Conservation (phyloP, 345 rosid species). For the Euphorbia tirucalli region DNA sequence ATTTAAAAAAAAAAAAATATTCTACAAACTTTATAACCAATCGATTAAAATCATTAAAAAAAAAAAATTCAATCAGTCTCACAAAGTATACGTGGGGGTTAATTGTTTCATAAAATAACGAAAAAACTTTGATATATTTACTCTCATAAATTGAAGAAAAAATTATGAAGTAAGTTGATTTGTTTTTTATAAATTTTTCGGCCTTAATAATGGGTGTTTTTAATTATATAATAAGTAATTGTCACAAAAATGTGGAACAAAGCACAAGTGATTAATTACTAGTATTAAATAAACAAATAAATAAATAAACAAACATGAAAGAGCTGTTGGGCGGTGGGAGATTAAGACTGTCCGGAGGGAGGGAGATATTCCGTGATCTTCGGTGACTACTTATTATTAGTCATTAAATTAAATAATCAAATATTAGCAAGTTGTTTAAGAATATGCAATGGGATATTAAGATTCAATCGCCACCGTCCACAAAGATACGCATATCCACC, state of each 20-base stretch:
- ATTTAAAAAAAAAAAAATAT: too few relatives aligned
- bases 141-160: too few relatives aligned
- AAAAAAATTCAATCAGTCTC: too few relatives aligned
- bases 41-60: too few relatives aligned
- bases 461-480: conserved; percentile 34
- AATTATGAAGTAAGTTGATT: too few relatives aligned
- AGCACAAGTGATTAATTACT: not conserved
- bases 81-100: too few relatives aligned
- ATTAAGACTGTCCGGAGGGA: conserved; percentile 12
- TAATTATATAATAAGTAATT: not conserved
- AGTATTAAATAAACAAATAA: not conserved
- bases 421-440: not conserved
- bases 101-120: too few relatives aligned
- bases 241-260: conserved; percentile 23
- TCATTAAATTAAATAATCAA: too few relatives aligned
- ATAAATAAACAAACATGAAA: not conserved
- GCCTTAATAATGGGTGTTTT: not conserved
- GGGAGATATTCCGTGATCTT: conserved; percentile 36
- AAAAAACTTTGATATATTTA: too few relatives aligned
- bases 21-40: too few relatives aligned
- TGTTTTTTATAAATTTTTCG: too few relatives aligned
- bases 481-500: conserved; percentile 42
- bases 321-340: conserved; percentile 23
- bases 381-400: too few relatives aligned
- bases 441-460: not conserved